phyloP scores from a whole-genome alignment of 768 basidiomycete genomes.

The Xerocomus spinulosus region DNA sequence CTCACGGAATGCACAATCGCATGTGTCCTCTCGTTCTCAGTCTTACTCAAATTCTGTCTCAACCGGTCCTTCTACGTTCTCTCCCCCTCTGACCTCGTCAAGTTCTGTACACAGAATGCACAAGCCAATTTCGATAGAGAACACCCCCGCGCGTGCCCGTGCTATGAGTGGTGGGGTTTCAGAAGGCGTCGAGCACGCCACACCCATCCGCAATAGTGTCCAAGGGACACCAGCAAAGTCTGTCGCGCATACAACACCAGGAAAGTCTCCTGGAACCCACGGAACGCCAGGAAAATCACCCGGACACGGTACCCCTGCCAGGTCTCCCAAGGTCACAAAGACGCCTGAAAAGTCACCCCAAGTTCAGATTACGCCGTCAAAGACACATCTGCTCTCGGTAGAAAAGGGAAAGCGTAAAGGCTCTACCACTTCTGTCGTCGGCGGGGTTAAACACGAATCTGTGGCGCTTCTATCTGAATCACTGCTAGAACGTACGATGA shows the following conservation, averaged over 20 bases:
- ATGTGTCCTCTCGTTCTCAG: constrained; percentile 20
- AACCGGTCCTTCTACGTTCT: constrained; percentile 16
- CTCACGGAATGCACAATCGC: constrained; percentile 22
- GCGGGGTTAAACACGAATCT: constrained; percentile 16
- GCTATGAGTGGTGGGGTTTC: constrained; percentile 17
- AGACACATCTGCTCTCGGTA: constrained; percentile 11
- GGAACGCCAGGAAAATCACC: constrained; percentile 21
- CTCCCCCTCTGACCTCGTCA: constrained; percentile 39
- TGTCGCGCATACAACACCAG: constrained; percentile 16
- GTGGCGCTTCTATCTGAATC: constrained; percentile 18
- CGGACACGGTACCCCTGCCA: constrained; percentile 18
- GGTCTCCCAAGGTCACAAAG: constrained; percentile 19
- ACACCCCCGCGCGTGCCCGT: constrained; percentile 11
- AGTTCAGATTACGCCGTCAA: constrained; percentile 19
- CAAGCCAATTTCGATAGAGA: constrained; percentile 25
- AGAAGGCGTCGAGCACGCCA: constrained; percentile 8
- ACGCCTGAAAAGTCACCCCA: constrained; percentile 22
- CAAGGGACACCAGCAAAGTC: constrained; percentile 16
- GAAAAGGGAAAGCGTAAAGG: constrained; percentile 21
- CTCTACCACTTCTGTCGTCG: constrained; percentile 14
- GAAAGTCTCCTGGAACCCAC: constrained; percentile 11
- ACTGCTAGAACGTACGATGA: constrained; percentile 8
- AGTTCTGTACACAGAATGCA: constrained; percentile 33
- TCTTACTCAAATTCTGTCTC: constrained; percentile 26
- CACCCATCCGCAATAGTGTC: constrained; percentile 9